Conservation (phyloP, 176 grass and related monocot genomes). For the Carex myosuroides region DNA sequence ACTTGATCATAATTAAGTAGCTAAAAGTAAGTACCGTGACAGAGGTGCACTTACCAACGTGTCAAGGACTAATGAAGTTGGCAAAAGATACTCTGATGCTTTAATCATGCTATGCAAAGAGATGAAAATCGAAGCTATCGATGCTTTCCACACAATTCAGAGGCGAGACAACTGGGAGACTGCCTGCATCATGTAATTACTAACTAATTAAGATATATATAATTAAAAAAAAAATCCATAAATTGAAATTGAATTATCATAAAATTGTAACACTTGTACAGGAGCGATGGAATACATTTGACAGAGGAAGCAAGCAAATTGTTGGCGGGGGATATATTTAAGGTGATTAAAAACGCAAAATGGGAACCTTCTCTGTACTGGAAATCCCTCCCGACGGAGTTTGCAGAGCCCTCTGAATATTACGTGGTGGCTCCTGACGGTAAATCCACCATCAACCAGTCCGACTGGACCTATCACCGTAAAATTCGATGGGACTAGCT, state of each 20-base stretch:
- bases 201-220: not conserved
- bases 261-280: not conserved
- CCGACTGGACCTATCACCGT: conserved; percentile 41
- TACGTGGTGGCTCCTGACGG: conserved; percentile 57
- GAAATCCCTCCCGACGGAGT: conserved; percentile 51
- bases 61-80: conserved; percentile 49
- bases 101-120: conserved; percentile 55
- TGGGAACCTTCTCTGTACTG: conserved; percentile 69
- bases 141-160: conserved; percentile 55
- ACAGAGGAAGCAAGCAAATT: conserved; percentile 52
- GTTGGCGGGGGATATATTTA: conserved; percentile 43
- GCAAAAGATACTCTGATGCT: conserved; percentile 53
- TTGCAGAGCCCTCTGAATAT: conserved; percentile 52
- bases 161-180: conserved; percentile 40
- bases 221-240: not conserved
- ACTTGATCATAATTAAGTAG: not conserved
- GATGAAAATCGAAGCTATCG: conserved; percentile 61
- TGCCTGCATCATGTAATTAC: conserved; percentile 49
- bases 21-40: not conserved
- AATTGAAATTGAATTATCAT: not conserved
- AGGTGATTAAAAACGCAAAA: conserved; percentile 54
- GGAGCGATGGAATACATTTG: conserved; percentile 56
- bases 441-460: conserved; percentile 44
- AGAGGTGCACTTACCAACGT: conserved; percentile 38
- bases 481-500: conserved; percentile 46